Evolutionary conservation across 352 stramenopile species (phyloP), one percentile per base, ranked within the genome.

Genomic region (Phytophthora pluvialis): DNA sequence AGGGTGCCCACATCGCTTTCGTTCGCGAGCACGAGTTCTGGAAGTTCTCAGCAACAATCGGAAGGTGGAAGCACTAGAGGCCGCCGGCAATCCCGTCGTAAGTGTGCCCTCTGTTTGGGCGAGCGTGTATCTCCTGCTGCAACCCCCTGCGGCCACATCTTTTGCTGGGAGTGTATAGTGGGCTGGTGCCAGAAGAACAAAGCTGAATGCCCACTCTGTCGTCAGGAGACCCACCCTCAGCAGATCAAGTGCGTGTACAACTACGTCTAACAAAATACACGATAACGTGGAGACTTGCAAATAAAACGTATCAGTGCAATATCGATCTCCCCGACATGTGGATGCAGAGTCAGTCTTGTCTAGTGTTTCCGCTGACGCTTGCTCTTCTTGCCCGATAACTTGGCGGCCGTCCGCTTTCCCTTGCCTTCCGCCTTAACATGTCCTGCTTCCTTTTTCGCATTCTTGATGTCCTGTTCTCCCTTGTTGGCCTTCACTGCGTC

Each of bases 121-220:
- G 79, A 90, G 43, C 86, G 89, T 51, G 75, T 81, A 59, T 77
- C 86, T 13, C 83, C 89, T 9, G 80, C 88, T 11, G 86, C 83
- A 10, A 97, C 91, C 15, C 91, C 89, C 0, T 97, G 91, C 44
- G 91, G 91, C 26, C 91, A 97, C 61, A 77, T 97, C 28, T 97
- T 97, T 75, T 97, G 91, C 68, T 97, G 91, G 91, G 88, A 96
- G 25, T 97, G 91, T 54, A 96, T 97, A 60, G 86, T 97, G n/a
- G 87, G 89, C 11, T 97, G 91, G 91, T 97, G 91, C 61, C 88
- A 97, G 54, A 97, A 94, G 62, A 94, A 95, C 75, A 95, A 96
- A 54, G 79, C 88, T 35, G 89, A 97, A 65, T 97, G 91, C 59
- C 91, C 91, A 40, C 78, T 97, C 7, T 97, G 91, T 52, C 83